Evolutionary conservation across 805 yeast species (phyloP).

Genomic region (Vanderwaltozyma polyspora): DNA sequence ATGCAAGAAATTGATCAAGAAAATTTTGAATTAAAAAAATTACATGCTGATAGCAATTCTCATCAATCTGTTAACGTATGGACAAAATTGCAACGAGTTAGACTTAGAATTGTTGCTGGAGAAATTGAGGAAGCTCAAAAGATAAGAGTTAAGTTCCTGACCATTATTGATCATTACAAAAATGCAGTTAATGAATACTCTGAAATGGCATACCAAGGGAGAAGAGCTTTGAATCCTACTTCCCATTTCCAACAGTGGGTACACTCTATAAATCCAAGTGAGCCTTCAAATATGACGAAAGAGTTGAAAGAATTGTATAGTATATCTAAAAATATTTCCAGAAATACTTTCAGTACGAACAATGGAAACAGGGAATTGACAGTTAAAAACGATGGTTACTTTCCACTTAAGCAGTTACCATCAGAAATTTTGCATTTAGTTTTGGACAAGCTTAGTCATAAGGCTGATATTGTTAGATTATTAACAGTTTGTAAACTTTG

Average conservation of each 20-base stretch:
- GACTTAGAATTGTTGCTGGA: conserved; percentile 24
- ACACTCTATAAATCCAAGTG: conserved; percentile 15
- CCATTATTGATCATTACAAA: conserved; percentile 20
- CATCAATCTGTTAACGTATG: conserved; percentile 13
- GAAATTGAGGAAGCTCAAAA: conserved; percentile 24
- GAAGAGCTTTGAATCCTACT: conserved; percentile 15
- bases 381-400: background rate
- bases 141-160: conserved; percentile 14
- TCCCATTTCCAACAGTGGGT: conserved; percentile 17
- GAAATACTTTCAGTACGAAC: background rate
- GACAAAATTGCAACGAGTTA: conserved; percentile 21
- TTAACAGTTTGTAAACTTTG: conserved; percentile 71
- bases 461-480: conserved; percentile 46
- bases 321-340: conserved; percentile 7
- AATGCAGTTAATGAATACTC: conserved; percentile 16
- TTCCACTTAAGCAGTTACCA: conserved; percentile 31
- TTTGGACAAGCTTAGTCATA: conserved; percentile 51
- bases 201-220: conserved; percentile 10
- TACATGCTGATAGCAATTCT: conserved; percentile 9
- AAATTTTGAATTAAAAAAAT: conserved; percentile 12
- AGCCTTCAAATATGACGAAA: conserved; percentile 2
- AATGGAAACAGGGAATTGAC: background rate
- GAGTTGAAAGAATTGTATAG: conserved; percentile 9
- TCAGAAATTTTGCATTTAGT: conserved; percentile 52
- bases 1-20: conserved; percentile 18